A percentile compares a stretch with the other conserved stretches of the same genome.
Evolutionary conservation across 2,329 filamentous ascomycete genomes (phyloP).

Genomic region (Nectriaceae sp.): DNA sequence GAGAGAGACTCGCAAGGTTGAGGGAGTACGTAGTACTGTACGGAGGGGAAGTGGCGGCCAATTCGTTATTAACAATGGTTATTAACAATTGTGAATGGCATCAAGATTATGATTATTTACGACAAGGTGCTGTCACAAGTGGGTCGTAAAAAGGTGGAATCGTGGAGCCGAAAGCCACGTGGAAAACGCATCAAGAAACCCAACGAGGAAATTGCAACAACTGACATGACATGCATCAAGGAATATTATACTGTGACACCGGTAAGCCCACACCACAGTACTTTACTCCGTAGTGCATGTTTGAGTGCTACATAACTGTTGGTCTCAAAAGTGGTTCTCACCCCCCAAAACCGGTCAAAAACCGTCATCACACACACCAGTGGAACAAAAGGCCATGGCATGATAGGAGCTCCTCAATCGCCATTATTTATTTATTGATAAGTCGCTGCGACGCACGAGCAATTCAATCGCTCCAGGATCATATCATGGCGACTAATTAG

Average conservation of each 20-base stretch:
- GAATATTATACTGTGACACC: not conserved
- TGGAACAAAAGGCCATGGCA: not conserved
- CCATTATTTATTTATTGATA: not conserved
- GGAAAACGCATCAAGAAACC: not conserved
- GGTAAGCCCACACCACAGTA: not conserved
- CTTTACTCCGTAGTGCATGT: not conserved
- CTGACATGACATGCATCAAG: not conserved
- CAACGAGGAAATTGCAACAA: too few relatives aligned
- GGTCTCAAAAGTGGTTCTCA: not conserved
- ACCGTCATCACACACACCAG: not conserved
- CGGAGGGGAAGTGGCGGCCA: not conserved
- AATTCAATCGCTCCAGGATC: too few relatives aligned
- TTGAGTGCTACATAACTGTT: not conserved
- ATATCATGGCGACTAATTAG: too few relatives aligned
- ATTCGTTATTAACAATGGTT: not conserved
- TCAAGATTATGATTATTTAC: not conserved
- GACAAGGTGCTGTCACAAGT: not conserved
- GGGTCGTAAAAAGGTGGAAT: not conserved
- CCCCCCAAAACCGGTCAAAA: not conserved
- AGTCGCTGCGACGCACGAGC: too few relatives aligned
- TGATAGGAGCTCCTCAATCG: too few relatives aligned
- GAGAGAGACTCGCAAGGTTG: not conserved
- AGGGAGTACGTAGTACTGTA: not conserved
- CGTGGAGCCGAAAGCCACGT: not conserved
- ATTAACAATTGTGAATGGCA: not conserved